Percentiles rank a stretch among this genome's conserved stretches.
phyloP scores from a whole-genome alignment of 2,329 filamentous ascomycete genomes.

The Xylaria sp. region DNA sequence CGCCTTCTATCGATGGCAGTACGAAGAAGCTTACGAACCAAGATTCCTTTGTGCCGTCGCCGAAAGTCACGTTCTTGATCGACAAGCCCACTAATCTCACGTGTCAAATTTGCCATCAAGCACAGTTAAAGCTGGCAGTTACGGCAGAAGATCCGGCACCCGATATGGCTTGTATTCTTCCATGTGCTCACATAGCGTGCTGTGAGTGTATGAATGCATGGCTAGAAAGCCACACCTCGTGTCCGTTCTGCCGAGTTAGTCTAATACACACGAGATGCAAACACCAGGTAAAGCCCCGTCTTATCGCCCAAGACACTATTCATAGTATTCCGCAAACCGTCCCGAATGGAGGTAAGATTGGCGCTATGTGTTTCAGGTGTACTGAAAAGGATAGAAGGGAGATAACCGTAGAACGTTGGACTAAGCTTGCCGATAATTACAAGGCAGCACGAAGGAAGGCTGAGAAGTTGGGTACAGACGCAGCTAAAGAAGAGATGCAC shows the following conservation, averaged over 20 bases:
- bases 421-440: slow-evolving; percentile 27
- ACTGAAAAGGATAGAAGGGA: slow-evolving; percentile 18
- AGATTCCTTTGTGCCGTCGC: slow-evolving; percentile 44
- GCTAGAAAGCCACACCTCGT: slow-evolving; percentile 43
- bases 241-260: slow-evolving; percentile 52
- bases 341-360: slow-evolving; percentile 48
- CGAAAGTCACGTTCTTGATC: slow-evolving; percentile 46
- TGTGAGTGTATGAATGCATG: slow-evolving; percentile 47
- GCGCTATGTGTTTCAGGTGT: slow-evolving; percentile 37
- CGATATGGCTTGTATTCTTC: slow-evolving; percentile 47
- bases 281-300: slow-evolving; percentile 46
- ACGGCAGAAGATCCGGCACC: slow-evolving; percentile 6
- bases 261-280: slow-evolving; percentile 48
- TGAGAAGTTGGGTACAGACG: slow-evolving; percentile 26
- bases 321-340: slow-evolving; percentile 51
- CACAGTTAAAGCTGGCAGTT: slow-evolving; percentile 33
- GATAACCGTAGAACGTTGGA: slow-evolving; percentile 23
- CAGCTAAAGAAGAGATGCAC: slow-evolving; percentile 27
- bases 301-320: slow-evolving; percentile 49
- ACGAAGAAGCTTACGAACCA: slow-evolving; percentile 2
- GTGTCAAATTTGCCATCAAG: slow-evolving; percentile 45
- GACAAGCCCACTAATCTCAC: slow-evolving; percentile 41
- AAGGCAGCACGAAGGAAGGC: slow-evolving; percentile 30
- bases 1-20: not conserved
- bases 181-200: slow-evolving; percentile 53